Conservation (phyloP, 352 stramenopile genomes). For the Aphanomyces euteiches region DNA sequence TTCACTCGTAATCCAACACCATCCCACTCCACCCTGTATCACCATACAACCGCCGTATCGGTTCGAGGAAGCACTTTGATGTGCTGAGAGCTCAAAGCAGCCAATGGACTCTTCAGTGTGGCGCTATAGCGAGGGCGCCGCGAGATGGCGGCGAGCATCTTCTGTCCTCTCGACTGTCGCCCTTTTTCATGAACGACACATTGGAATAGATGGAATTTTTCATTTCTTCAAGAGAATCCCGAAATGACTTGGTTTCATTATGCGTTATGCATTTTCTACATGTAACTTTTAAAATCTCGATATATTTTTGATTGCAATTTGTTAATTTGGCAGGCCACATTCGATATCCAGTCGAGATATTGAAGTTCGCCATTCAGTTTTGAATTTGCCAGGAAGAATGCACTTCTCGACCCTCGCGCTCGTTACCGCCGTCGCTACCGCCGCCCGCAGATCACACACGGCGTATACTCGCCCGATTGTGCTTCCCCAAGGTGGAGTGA, state of each 20-base stretch:
- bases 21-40: neutral
- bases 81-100: neutral
- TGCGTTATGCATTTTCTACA: no score
- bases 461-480: slow-evolving; percentile 58
- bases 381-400: slow-evolving; percentile 6
- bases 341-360: no score
- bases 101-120: no score
- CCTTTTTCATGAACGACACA: neutral
- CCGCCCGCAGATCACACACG: slow-evolving; percentile 55
- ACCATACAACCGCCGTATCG: no score
- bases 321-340: no score
- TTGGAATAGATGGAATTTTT: no score
- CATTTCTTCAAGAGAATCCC: no score
- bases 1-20: neutral
- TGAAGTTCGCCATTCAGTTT: neutral
- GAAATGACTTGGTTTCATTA: no score
- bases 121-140: no score
- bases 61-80: neutral
- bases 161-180: neutral
- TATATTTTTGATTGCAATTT: no score
- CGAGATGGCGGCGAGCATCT: neutral
- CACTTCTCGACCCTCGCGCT: slow-evolving; percentile 14
- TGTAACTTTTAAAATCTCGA: no score
- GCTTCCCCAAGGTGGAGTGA: slow-evolving; percentile 66
- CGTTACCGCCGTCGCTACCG: neutral